Base-by-base conservation (phyloP, 2,329 filamentous ascomycete species). In the Pyricularia sp. region DNA sequence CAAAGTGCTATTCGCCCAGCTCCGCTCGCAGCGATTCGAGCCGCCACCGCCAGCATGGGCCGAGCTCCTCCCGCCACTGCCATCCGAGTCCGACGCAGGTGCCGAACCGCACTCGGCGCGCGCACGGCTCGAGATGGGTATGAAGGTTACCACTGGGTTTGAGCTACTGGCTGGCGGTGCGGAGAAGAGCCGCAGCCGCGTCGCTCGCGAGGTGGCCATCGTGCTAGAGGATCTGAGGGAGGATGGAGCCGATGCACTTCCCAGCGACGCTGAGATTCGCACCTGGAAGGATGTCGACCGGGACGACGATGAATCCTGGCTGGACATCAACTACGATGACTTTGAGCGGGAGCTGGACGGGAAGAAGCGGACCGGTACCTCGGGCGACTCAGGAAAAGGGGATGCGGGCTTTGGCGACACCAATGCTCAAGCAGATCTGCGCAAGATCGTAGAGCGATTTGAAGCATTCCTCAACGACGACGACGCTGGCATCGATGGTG, bases 381-480 rank as follows among this genome's bases (percentile, higher is more conserved):
- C 8, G 30, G 12, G 30, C 12, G 30, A 77, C 68, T 78, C 65
- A 49, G 65, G 59, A 31, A 66, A 65, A 12, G 49, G 5, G n/a
- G 65, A 68, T 60, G 22, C 70, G 65, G 81, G 80, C 0, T 86
- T 90, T 71, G 89, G 88, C 1, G 86, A 92, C 72, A 78, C 82
- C 4, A 80, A 79, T 28, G 84, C 87, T 0, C 87, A 93, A 71
- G 85, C 86, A 4, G 89, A 96, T 72, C 79, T 99, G 26, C 87
- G 89, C 64, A 93, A 93, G 72, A 96, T 97, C 73, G 94, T 99
- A 0, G 88, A 90, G 61, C 85, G 91, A n/a, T 97, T 99, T 71
- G 92, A 97, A 72, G 81, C 89, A 13, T 97, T 99, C 70, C 76
- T 99, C 60, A 90, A 96, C 65, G 91, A 97, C 70, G 89, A 96